These are phyloP conservation scores for Linderniella brevidens DNA, from an alignment of 257 asterid species.

Conservation along the genomic window DNA sequence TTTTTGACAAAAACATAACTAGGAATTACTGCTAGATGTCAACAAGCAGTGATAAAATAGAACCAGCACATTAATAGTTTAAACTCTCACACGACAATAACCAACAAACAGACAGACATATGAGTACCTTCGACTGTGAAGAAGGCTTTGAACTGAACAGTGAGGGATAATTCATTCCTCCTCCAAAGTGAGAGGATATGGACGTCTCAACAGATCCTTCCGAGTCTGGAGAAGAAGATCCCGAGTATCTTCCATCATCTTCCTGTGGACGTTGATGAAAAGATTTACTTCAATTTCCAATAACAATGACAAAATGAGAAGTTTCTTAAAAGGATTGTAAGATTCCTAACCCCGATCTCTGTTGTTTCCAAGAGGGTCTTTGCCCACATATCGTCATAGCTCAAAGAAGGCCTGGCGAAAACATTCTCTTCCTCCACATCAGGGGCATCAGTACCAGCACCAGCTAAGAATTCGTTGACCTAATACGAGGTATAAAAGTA, in stretches of 20 bases:
- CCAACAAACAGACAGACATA: not conserved
- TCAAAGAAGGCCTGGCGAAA: constrained; percentile 81
- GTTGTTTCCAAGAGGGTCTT: constrained; percentile 88
- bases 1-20: too few relatives aligned
- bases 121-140: constrained; percentile 52
- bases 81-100: not conserved
- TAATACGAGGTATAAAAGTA: constrained; percentile 9
- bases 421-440: constrained; percentile 95
- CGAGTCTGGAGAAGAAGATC: constrained; percentile 97
- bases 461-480: constrained; percentile 97
- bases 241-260: constrained; percentile 83
- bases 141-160: constrained; percentile 92
- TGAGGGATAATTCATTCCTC: constrained; percentile 97
- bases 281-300: not conserved
- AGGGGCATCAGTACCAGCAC: constrained; percentile 99
- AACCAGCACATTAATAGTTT: too few relatives aligned
- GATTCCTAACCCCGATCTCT: constrained; percentile 53
- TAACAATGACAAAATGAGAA: not conserved
- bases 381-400: constrained; percentile 99
- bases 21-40: too few relatives aligned
- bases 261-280: constrained; percentile 30
- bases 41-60: too few relatives aligned
- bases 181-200: constrained; percentile 92
- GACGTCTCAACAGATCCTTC: constrained; percentile 93
- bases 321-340: not conserved